Evolutionary conservation across 2,329 filamentous ascomycete species (phyloP).

Genomic region (Pseudocercospora fijiensis): DNA sequence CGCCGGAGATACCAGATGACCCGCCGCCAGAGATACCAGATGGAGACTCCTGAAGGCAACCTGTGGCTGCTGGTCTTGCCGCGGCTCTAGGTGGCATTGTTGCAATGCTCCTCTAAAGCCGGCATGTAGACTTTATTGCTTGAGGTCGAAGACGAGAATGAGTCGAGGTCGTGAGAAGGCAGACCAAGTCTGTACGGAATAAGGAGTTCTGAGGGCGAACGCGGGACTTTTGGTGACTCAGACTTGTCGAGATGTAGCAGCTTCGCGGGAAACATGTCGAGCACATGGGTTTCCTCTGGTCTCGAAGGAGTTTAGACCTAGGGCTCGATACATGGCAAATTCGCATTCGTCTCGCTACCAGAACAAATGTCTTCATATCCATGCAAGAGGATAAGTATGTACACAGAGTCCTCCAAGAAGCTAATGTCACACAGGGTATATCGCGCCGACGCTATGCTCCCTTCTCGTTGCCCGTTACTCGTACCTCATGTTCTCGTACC

Average conservation of each 20-base stretch:
- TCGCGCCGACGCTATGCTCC: neutral
- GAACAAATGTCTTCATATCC: neutral
- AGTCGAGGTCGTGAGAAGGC: neutral
- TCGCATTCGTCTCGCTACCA: neutral
- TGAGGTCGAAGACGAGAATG: neutral
- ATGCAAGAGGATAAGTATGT: neutral
- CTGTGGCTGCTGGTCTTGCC: neutral
- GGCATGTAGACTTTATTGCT: neutral
- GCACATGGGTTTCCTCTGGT: neutral
- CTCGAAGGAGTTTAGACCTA: neutral
- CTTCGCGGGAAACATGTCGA: neutral
- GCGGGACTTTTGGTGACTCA: too few relatives aligned
- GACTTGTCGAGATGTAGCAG: too few relatives aligned
- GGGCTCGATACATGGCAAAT: neutral
- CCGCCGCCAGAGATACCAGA: neutral
- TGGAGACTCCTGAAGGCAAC: neutral
- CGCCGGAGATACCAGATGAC: neutral
- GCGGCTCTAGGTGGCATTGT: neutral
- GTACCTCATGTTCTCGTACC: conserved; percentile 1
- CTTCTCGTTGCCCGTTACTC: neutral
- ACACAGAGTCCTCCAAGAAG: neutral
- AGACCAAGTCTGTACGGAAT: too few relatives aligned
- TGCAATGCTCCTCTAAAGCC: neutral
- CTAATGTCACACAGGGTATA: neutral
- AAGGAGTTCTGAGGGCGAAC: neutral